phyloP scores from a whole-genome alignment of 2,329 filamentous ascomycete species.

The Proliferodiscus dingleyae region DNA sequence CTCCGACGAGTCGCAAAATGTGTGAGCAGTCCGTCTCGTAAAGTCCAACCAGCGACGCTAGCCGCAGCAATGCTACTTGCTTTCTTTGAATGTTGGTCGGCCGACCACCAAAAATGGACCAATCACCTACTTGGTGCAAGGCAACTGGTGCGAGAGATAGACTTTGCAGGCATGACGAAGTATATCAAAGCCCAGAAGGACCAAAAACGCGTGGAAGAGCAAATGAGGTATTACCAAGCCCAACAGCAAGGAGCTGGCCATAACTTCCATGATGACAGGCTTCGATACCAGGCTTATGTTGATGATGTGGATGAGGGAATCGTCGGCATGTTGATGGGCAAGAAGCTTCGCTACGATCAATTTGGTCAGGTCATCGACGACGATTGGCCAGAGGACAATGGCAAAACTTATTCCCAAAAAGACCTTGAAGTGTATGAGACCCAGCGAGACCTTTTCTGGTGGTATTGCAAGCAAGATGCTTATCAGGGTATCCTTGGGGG shows the following conservation, averaged over 20 bases:
- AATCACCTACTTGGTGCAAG: conserved; percentile 83
- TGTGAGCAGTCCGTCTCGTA: conserved; percentile 62
- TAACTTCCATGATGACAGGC: conserved; percentile 14
- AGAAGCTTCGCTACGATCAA: conserved; percentile 52
- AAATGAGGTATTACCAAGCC: conserved; percentile 21
- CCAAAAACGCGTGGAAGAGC: conserved; percentile 29
- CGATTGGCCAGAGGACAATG: conserved; percentile 4
- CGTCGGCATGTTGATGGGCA: conserved; percentile 53
- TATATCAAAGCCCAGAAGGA: conserved; percentile 60
- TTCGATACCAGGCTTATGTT: conserved; percentile 24
- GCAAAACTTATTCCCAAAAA: conserved; percentile 29
- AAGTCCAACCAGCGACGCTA: conserved; percentile 75
- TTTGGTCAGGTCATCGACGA: conserved; percentile 43
- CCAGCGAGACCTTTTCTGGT: conserved; percentile 87
- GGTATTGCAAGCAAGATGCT: conserved; percentile 90
- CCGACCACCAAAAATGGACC: conserved; percentile 94
- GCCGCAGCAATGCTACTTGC: conserved; percentile 81
- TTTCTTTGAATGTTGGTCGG: conserved; percentile 92
- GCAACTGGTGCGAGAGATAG: conserved; percentile 76
- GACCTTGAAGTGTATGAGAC: conserved; percentile 80
- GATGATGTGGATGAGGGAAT: conserved; percentile 51
- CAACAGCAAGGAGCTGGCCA: conserved; percentile 7
- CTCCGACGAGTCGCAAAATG: conserved; percentile 73
- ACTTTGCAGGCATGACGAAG: conserved; percentile 68
- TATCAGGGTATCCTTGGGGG: conserved; percentile 89